These are phyloP conservation scores for Ogataea parapolymorpha DNA, from an alignment of 805 yeast genomes.

Conservation along the genomic window DNA sequence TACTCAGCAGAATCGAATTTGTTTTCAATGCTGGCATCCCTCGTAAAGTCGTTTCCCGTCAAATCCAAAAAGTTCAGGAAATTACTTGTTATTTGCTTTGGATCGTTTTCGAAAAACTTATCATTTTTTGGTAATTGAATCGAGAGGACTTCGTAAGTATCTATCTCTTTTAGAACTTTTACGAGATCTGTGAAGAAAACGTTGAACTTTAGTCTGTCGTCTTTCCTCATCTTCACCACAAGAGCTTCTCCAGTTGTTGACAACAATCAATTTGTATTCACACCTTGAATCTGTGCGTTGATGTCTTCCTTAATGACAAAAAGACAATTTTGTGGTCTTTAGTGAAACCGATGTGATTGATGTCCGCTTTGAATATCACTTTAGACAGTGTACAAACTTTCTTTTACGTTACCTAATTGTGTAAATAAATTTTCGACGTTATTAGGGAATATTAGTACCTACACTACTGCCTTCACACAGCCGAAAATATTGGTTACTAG, in stretches of 20 bases:
- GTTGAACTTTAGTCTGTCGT: constrained; percentile 8
- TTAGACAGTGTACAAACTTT: too few relatives aligned
- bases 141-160: constrained; percentile 16
- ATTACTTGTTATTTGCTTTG: constrained; percentile 41
- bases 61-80: constrained; percentile 36
- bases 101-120: constrained; percentile 43
- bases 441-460: too few relatives aligned
- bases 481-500: too few relatives aligned
- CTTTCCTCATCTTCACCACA: constrained; percentile 4
- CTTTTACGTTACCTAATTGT: too few relatives aligned
- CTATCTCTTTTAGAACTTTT: constrained; percentile 22
- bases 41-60: constrained; percentile 27
- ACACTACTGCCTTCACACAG: neutral
- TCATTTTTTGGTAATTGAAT: constrained; percentile 38
- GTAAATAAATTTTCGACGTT: too few relatives aligned
- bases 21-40: constrained; percentile 34
- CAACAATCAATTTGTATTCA: too few relatives aligned
- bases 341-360: too few relatives aligned
- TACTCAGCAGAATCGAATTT: constrained; percentile 42
- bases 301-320: too few relatives aligned
- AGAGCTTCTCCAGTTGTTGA: too few relatives aligned
- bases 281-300: too few relatives aligned
- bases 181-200: constrained; percentile 22
- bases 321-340: too few relatives aligned
- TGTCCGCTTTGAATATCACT: too few relatives aligned